A percentile compares a stretch with the other conserved stretches of the same genome.
These are phyloP conservation scores for Metarhizium album DNA, from an alignment of 2,329 filamentous ascomycete genomes.

Conservation along the genomic window DNA sequence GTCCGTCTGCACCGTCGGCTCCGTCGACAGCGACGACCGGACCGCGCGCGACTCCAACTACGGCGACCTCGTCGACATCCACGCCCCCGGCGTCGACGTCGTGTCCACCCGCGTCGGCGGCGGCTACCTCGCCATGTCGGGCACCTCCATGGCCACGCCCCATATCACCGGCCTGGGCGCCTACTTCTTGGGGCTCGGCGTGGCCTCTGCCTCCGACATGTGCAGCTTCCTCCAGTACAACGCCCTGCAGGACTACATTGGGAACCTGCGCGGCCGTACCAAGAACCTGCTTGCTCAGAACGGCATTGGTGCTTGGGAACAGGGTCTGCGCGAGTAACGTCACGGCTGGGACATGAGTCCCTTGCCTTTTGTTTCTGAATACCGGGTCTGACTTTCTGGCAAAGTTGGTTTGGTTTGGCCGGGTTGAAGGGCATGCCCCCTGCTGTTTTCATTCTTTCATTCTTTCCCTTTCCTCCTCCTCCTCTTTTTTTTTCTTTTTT, in stretches of 20 bases:
- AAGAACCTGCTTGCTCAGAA: conserved; percentile 2
- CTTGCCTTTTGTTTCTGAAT: too few species aligned
- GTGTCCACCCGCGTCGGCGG: conserved; percentile 35
- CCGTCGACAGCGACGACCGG: conserved; percentile 28
- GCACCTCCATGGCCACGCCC: conserved; percentile 34
- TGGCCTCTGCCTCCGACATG: background rate
- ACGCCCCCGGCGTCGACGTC: conserved; percentile 37
- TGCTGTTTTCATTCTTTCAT: too few species aligned
- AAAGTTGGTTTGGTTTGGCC: too few species aligned
- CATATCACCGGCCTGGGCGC: conserved; percentile 31
- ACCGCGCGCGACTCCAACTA: conserved; percentile 41
- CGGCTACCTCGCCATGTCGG: conserved; percentile 27
- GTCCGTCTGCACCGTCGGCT: conserved; percentile 40
- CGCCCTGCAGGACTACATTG: background rate
- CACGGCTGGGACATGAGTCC: too few species aligned
- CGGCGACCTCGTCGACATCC: conserved; percentile 37
- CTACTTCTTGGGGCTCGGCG: conserved; percentile 19
- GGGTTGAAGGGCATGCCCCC: too few species aligned
- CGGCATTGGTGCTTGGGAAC: background rate
- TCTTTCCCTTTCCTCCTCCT: too few species aligned
- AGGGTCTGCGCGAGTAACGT: too few species aligned
- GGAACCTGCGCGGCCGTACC: background rate
- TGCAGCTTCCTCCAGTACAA: background rate
- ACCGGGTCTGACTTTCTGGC: too few species aligned
- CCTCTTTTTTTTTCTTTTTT: too few species aligned